Evolutionary conservation across 2,329 filamentous ascomycete species (phyloP).

Genomic region (Macrophomina tecta): DNA sequence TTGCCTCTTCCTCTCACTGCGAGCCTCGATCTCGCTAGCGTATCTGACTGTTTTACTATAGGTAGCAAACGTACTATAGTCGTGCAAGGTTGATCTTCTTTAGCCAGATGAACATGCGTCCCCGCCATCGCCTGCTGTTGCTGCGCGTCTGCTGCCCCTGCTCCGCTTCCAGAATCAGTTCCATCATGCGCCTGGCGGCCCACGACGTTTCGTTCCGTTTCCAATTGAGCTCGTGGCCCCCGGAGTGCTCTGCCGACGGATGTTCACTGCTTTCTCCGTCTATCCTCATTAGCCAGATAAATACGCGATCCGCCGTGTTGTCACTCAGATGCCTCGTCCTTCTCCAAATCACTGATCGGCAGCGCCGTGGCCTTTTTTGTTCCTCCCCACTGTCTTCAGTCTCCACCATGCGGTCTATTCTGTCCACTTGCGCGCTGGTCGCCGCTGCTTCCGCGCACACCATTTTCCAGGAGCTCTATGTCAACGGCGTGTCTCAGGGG

Average conservation of each 20-base stretch:
- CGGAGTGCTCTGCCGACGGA: slow-evolving; percentile 19
- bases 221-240: slow-evolving; percentile 33
- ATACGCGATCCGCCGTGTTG: slow-evolving; percentile 10
- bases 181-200: slow-evolving; percentile 27
- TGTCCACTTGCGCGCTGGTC: slow-evolving; percentile 31
- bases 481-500: slow-evolving; percentile 36
- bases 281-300: slow-evolving; percentile 35
- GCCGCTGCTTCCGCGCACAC: slow-evolving; percentile 20
- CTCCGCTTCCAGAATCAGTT: not conserved
- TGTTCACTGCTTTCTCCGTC: slow-evolving; percentile 27
- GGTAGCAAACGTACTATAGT: slow-evolving; percentile 30
- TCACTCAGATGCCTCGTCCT: slow-evolving; percentile 29
- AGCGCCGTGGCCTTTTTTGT: not conserved
- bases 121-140: slow-evolving; percentile 7
- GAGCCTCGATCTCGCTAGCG: not conserved
- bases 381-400: slow-evolving; percentile 46
- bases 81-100: slow-evolving; percentile 20
- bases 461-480: slow-evolving; percentile 34
- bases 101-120: slow-evolving; percentile 18
- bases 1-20: not conserved
- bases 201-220: slow-evolving; percentile 35
- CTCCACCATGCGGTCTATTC: slow-evolving; percentile 20
- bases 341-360: slow-evolving; percentile 19
- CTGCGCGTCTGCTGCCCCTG: not conserved
- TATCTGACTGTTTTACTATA: slow-evolving; percentile 33